These are phyloP conservation scores for Diplodia corticola DNA, from an alignment of 2,329 filamentous ascomycete genomes.

Conservation along the genomic window DNA sequence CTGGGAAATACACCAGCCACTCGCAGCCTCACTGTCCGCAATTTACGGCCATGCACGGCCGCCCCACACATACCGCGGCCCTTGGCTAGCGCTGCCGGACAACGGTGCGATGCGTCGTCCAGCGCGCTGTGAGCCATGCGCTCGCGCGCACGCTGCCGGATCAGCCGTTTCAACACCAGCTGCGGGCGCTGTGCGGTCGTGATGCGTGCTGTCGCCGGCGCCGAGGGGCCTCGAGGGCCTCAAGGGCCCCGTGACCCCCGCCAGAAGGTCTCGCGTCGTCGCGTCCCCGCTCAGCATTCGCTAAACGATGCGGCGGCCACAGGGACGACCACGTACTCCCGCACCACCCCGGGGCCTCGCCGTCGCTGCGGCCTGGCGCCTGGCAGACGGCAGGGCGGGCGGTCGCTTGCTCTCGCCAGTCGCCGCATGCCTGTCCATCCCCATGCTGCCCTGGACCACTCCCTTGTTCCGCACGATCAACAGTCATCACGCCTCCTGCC, in stretches of 20 bases:
- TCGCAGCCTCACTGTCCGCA: constrained; percentile 18
- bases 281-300: constrained; percentile 11
- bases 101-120: constrained; percentile 16
- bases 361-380: not conserved
- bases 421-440: constrained; percentile 6
- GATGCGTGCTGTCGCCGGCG: not conserved
- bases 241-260: constrained; percentile 3
- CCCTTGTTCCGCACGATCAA: constrained; percentile 14
- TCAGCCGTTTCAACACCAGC: constrained; percentile 17
- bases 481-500: constrained; percentile 17
- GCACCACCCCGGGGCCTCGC: constrained; percentile 10
- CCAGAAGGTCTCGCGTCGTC: not conserved
- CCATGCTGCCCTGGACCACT: not conserved
- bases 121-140: constrained; percentile 11
- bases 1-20: constrained; percentile 19
- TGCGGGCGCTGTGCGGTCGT: not conserved
- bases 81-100: constrained; percentile 16
- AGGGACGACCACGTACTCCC: constrained; percentile 14
- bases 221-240: constrained; percentile 4
- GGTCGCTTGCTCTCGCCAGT: constrained; percentile 1
- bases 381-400: constrained; percentile 1
- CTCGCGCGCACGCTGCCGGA: constrained; percentile 3
- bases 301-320: constrained; percentile 8
- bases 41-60: constrained; percentile 14
- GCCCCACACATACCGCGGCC: constrained; percentile 18